Base-by-base conservation (phyloP, 345 rosid genomes). In the Salix caprea region DNA sequence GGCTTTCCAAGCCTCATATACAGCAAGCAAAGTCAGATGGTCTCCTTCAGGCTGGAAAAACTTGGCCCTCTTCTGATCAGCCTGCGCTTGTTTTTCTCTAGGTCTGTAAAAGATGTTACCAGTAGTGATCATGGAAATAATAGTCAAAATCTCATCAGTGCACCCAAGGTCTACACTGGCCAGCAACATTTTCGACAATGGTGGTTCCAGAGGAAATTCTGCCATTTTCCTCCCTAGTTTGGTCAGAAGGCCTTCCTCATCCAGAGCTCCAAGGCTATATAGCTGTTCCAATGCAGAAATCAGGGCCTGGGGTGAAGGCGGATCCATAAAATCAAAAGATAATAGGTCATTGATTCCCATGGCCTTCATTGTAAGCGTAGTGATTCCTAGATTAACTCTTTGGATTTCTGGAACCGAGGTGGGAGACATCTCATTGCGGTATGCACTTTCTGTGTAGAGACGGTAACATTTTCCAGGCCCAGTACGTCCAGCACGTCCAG, bases 171-270 rank as follows among this genome's bases (percentile, higher is more conserved):
- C 97, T 65, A 91, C 97, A 88, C 97, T 93, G 11, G 97, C 97
- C 44, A 95, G 86, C 67, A 95, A 85, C 97, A 95, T 95, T 82
- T 95, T 95, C 0, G 97, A 93, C 36, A 95, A 78, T 5, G 94
- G 97, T 1, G 97, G 99, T 0, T 95, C 99, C 64, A 95, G 82
- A 80, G 99, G 99, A 84, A 95, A 95, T 78, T 91, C 97, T 0
- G 99, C 99, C 97, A 95, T 95, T 87, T 91, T 90, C 82, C 97
- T 93, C 58, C 99, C 99, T 66, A 90, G 81, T 82, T 91, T 95
- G 34, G 97, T 95, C 74, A 95, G 84, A 79, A 95, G 90, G 4
- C 97, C 97, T 79, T 93, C 97, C 81, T 95, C 93, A 54, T 95
- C 97, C 67, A 95, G 78, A 42, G 97, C 95, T 78, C 99, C 99